These are phyloP conservation scores for Rhodotorula kratochvilovae DNA, from an alignment of 768 basidiomycete species.

Conservation along the genomic window DNA sequence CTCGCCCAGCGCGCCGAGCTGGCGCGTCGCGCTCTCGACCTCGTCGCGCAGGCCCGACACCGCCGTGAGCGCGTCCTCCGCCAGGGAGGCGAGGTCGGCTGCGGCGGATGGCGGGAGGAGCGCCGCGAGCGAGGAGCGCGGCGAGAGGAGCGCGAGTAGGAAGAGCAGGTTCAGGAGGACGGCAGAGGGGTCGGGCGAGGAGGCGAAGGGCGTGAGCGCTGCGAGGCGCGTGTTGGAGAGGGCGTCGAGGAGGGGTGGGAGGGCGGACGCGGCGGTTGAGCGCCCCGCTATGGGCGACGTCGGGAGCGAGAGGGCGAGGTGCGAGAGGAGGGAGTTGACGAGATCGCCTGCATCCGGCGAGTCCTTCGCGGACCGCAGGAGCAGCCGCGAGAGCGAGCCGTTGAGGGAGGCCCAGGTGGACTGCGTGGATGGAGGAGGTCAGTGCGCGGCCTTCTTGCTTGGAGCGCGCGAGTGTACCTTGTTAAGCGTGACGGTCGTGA, in stretches of 20 bases:
- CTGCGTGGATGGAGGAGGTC: background rate
- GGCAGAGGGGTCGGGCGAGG: background rate
- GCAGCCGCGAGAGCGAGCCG: constrained; percentile 12
- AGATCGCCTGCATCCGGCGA: background rate
- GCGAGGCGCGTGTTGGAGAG: background rate
- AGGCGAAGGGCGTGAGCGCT: background rate
- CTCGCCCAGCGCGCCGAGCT: constrained; percentile 34
- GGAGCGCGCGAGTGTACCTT: constrained; percentile 14
- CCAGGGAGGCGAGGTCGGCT: background rate
- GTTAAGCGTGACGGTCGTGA: constrained; percentile 33
- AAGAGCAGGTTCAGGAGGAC: constrained; percentile 10
- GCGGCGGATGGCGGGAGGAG: constrained; percentile 14
- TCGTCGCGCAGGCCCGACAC: constrained; percentile 5
- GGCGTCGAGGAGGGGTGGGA: background rate
- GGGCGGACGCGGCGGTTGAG: background rate
- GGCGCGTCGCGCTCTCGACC: constrained; percentile 19
- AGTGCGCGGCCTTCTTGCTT: background rate
- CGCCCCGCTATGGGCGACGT: background rate
- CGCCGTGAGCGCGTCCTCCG: background rate
- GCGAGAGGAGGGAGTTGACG: constrained; percentile 4
- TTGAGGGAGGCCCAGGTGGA: constrained; percentile 28
- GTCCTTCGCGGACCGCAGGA: constrained; percentile 17
- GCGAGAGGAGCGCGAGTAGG: constrained; percentile 25
- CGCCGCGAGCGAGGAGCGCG: constrained; percentile 2
- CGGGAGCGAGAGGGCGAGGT: constrained; percentile 7